phyloP scores from a whole-genome alignment of 352 stramenopile species.

The Globisporangium cylindrosporum region DNA sequence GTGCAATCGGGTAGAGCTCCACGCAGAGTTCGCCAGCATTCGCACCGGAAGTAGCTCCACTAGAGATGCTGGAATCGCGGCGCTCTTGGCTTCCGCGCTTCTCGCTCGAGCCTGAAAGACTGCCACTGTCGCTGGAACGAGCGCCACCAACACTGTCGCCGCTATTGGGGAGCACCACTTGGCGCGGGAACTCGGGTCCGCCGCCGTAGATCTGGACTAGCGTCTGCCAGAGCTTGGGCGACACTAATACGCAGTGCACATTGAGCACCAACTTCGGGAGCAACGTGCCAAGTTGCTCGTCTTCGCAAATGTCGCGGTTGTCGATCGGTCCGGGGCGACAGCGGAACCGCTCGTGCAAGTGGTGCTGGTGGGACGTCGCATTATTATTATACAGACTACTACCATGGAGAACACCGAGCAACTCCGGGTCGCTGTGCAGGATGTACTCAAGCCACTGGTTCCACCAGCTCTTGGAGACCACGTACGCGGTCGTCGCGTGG shows the following conservation, averaged over 20 bases:
- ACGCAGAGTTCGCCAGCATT: constrained; percentile 17
- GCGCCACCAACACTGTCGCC: neutral
- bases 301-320: constrained; percentile 39
- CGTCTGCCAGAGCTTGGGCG: constrained; percentile 41
- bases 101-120: neutral
- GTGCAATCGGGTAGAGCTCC: constrained; percentile 52
- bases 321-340: constrained; percentile 42
- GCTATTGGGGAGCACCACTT: constrained; percentile 22
- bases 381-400: neutral
- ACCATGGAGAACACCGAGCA: constrained; percentile 1
- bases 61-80: neutral
- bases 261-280: constrained; percentile 26
- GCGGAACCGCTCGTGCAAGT: constrained; percentile 17
- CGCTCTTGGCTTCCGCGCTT: neutral
- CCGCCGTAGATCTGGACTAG: constrained; percentile 54
- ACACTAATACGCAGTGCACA: constrained; percentile 50
- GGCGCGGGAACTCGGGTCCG: constrained; percentile 52
- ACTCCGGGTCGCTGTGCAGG: constrained; percentile 10
- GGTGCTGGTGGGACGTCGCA: constrained; percentile 2
- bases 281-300: constrained; percentile 40
- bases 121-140: neutral
- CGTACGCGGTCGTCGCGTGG: constrained; percentile 37
- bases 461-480: constrained; percentile 60
- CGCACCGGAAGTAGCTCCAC: neutral
- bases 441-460: constrained; percentile 46